Percentiles rank a stretch among this genome's conserved stretches.
phyloP scores from a whole-genome alignment of 1,284 basidiomycete species.

The Flammula alnicola region DNA sequence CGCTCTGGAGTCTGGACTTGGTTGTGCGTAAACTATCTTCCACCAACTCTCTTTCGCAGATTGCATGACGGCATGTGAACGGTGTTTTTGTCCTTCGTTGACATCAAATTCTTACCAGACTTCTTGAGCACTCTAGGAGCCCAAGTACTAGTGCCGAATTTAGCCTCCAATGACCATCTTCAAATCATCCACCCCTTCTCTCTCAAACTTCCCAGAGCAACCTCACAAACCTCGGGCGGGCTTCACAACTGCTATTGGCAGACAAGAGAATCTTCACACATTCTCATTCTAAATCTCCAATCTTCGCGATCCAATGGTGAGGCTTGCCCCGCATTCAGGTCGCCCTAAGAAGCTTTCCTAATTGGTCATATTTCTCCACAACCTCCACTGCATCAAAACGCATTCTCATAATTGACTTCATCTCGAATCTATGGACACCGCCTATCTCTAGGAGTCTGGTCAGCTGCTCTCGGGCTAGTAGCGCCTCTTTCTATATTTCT shows the following conservation, averaged over 20 bases:
- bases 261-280: no score
- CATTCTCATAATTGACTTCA: conserved; percentile 10
- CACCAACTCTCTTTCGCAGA: conserved; percentile 11
- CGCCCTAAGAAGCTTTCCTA: conserved; percentile 12
- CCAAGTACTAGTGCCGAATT: no score
- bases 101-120: not conserved
- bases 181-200: no score
- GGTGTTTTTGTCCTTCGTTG: not conserved
- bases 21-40: conserved; percentile 16
- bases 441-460: conserved; percentile 15
- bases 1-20: conserved; percentile 4
- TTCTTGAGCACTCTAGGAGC: not conserved
- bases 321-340: conserved; percentile 7
- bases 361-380: conserved; percentile 14
- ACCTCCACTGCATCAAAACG: conserved; percentile 11
- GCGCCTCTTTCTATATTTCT: conserved; percentile 11
- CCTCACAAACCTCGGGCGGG: no score
- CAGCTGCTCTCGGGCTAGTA: conserved; percentile 21
- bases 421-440: conserved; percentile 13
- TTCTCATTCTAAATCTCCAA: no score
- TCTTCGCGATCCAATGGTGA: conserved; percentile 2
- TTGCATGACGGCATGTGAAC: conserved; percentile 18
- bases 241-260: no score
- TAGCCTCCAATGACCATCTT: no score
- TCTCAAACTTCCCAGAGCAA: no score